These are phyloP conservation scores for Citrullus colocynthis DNA, from an alignment of 306 rosid species.

Conservation along the genomic window DNA sequence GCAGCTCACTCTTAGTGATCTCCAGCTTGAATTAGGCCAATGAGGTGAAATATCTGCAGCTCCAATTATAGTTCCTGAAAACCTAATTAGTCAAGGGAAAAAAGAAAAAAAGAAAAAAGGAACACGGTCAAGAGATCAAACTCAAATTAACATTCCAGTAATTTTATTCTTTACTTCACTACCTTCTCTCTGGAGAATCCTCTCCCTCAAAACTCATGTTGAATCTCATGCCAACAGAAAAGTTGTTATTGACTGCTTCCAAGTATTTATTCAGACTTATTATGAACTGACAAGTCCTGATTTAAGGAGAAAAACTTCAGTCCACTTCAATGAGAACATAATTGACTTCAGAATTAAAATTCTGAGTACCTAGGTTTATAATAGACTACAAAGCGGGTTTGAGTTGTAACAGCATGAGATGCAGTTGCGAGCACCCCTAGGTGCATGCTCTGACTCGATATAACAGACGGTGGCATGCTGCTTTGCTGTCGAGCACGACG, in stretches of 20 bases:
- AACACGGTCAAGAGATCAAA: conserved; percentile 3
- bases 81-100: conserved; percentile 31
- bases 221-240: conserved; percentile 62
- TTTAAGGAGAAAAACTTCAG: not conserved
- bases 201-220: conserved; percentile 89
- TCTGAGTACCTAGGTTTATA: conserved; percentile 67
- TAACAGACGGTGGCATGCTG: conserved; percentile 84
- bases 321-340: not conserved
- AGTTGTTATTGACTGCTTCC: conserved; percentile 43
- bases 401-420: conserved; percentile 77
- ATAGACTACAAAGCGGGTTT: conserved; percentile 62
- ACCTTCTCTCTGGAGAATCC: conserved; percentile 88
- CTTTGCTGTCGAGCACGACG: conserved; percentile 70
- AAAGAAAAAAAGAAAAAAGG: not conserved
- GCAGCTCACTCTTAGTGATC: conserved; percentile 61
- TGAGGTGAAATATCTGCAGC: conserved; percentile 63
- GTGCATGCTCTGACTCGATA: conserved; percentile 95
- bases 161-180: conserved; percentile 4
- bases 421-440: conserved; percentile 96
- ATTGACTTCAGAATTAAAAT: not conserved
- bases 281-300: conserved; percentile 75
- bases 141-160: not conserved
- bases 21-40: conserved; percentile 72
- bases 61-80: conserved; percentile 81
- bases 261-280: conserved; percentile 53